Base-by-base conservation (phyloP, 2,329 filamentous ascomycete species). In the Epichloe festucae region DNA sequence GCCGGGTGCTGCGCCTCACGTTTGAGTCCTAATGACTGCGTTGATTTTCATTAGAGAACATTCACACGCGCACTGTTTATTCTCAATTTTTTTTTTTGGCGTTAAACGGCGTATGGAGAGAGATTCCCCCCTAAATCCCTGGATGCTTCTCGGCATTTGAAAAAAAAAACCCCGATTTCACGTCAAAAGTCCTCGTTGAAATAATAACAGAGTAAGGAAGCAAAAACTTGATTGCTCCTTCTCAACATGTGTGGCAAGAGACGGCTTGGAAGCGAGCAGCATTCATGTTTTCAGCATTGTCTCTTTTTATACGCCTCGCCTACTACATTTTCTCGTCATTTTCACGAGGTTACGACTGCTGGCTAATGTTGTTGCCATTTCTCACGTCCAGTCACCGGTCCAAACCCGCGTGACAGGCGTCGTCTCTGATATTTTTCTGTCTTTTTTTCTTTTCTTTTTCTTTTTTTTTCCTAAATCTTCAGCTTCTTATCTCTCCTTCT, bases 1-100 rank as follows among this genome's bases (percentile, higher is more conserved):
- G 53, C 62, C 72, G 14, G 74, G 72, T 35, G 55, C 48, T 15
- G 73, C 70, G 35, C 78, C 78, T 34, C 72, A 71, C 14, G 72
- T 81, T 48, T 81, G 64, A 73, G 54, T 39, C 55, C 56, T 41
- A 46, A 46, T 48, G 42, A 53, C 47, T 52, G 53, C 56, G 46
- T 58, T 46, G 55, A 57, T 53, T 52, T 59, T 8, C 60, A 62
- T 60, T 62, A 57, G 61, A 46, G 59, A 52, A 52, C 49, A 63
- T 63, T 50, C 58, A 53, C 54, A 45, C 23, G 21, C 57, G 31
- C 34, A 46, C 38, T 6, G 8, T 17, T 46, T 46, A 35, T 11
- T 11, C n/a, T 51, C 58, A 56, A 60, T 57, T 54, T 17, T 17
- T 17, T 56, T 60, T 8, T 57, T 60, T 5, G 46, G 46, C 46